A percentile compares a stretch with the other conserved stretches of the same genome.
These are phyloP conservation scores for Streptanthus diversifolius DNA, from an alignment of 345 rosid genomes.

Conservation along the genomic window DNA sequence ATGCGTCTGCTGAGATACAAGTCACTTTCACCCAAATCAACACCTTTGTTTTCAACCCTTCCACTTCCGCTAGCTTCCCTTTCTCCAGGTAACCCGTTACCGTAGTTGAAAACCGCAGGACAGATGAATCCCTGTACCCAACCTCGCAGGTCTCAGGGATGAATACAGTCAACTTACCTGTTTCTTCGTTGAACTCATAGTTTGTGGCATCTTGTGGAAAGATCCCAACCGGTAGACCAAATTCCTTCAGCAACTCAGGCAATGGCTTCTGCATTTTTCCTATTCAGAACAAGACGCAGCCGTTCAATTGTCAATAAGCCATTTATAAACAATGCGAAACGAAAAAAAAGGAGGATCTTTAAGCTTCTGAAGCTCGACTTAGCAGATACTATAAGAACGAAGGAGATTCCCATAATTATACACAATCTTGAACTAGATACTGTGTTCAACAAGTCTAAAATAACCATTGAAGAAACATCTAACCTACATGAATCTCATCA, in stretches of 20 bases:
- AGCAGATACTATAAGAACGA: neutral
- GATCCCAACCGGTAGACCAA: constrained; percentile 76
- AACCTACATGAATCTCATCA: neutral
- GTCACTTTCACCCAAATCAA: constrained; percentile 89
- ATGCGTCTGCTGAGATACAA: constrained; percentile 54
- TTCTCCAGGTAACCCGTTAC: constrained; percentile 75
- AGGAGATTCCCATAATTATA: neutral
- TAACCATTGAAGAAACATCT: neutral
- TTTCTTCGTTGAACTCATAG: constrained; percentile 90
- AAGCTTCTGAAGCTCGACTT: neutral
- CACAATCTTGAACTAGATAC: neutral
- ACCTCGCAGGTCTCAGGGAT: constrained; percentile 81
- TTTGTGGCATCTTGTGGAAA: constrained; percentile 94
- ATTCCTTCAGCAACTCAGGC: constrained; percentile 77
- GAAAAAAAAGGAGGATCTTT: neutral
- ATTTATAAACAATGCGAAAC: neutral
- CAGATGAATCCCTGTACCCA: constrained; percentile 85
- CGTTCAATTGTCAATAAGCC: neutral
- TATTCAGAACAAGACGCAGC: constrained; percentile 24
- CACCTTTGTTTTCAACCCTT: constrained; percentile 88
- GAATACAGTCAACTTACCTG: constrained; percentile 60
- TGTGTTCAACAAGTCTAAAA: neutral
- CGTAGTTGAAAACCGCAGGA: constrained; percentile 58
- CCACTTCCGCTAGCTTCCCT: constrained; percentile 78
- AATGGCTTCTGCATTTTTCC: constrained; percentile 97